Conservation (phyloP, 73 alveolate genomes). For the Paraurostyla sp. region DNA sequence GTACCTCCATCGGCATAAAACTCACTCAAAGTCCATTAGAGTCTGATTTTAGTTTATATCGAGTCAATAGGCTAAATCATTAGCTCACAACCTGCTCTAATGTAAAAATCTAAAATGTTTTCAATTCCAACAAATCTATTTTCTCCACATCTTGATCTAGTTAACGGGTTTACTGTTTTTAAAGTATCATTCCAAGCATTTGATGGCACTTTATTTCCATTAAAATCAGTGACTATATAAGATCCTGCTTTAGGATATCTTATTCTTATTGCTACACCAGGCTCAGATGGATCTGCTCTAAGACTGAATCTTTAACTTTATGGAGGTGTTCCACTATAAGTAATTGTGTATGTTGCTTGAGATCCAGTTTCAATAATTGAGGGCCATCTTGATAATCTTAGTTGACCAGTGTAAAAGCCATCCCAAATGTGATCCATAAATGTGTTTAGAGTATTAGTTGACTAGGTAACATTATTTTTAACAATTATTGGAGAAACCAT, state of each 20-base stretch:
- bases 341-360: neutral
- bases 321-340: conserved; percentile 41
- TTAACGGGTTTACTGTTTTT: neutral
- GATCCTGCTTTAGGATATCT: conserved; percentile 19
- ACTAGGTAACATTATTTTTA: neutral
- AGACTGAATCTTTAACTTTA: neutral
- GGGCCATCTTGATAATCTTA: conserved; percentile 68
- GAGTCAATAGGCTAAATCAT: conserved; percentile 30
- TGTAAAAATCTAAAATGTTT: conserved; percentile 57
- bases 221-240: conserved; percentile 37
- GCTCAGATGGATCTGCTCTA: neutral
- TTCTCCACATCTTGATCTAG: conserved; percentile 57
- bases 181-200: conserved; percentile 44
- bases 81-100: conserved; percentile 52
- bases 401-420: conserved; percentile 64
- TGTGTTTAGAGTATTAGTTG: neutral
- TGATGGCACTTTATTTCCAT: neutral
- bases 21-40: conserved; percentile 64
- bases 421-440: conserved; percentile 66
- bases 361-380: conserved; percentile 16
- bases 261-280: neutral
- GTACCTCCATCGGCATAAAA: conserved; percentile 66
- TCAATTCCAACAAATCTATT: conserved; percentile 45
- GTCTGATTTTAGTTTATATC: conserved; percentile 3
- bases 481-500: conserved; percentile 39